These are phyloP conservation scores for Solanum hybrid DNA, from an alignment of 305 asterid species.

Conservation along the genomic window DNA sequence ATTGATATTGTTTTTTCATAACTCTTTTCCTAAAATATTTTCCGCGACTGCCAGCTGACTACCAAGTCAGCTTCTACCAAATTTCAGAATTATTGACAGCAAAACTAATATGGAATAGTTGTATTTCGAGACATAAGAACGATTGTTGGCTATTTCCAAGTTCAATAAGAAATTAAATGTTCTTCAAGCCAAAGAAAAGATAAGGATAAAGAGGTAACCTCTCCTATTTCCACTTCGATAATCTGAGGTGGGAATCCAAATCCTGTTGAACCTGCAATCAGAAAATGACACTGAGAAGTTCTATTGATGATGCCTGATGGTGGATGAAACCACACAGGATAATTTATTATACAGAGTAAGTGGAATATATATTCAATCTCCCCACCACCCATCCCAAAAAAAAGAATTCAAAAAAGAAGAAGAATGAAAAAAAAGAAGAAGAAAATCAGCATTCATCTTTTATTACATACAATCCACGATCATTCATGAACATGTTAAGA, in stretches of 20 bases:
- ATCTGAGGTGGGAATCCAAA: slow-evolving; percentile 43
- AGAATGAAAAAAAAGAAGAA: background rate
- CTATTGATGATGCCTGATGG: background rate
- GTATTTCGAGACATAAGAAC: background rate
- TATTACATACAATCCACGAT: background rate
- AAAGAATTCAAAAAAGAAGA: background rate
- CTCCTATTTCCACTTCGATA: slow-evolving; percentile 36
- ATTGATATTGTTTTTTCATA: background rate
- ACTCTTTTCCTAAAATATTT: background rate
- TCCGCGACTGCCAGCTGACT: background rate
- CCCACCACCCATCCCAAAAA: background rate
- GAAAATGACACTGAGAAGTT: background rate
- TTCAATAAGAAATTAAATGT: too few relatives aligned
- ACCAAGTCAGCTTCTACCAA: background rate
- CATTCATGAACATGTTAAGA: background rate
- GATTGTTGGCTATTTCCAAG: background rate
- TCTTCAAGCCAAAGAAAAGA: background rate
- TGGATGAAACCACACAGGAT: background rate
- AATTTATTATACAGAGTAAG: background rate
- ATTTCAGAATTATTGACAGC: background rate
- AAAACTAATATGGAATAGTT: background rate
- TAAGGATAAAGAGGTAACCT: slow-evolving; percentile 25
- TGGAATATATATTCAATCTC: background rate
- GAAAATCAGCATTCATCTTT: background rate
- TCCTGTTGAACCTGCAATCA: slow-evolving; percentile 45